Evolutionary conservation across 2,329 filamentous ascomycete genomes (phyloP).

Genomic region (Phaeosphaeria sp.): DNA sequence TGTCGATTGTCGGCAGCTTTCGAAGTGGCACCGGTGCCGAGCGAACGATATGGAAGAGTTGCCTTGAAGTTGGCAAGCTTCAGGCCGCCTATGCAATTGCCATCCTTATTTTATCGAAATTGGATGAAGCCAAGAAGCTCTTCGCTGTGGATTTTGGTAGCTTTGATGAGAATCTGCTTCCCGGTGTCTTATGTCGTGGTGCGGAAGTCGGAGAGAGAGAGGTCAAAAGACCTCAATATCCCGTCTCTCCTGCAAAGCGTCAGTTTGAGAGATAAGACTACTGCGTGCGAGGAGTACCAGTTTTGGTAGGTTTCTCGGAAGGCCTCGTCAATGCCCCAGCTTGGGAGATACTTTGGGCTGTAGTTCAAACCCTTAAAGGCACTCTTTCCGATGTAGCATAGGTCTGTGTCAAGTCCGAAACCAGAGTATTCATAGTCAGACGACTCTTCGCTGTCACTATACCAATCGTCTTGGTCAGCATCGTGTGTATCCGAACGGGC

Average conservation of each 20-base stretch:
- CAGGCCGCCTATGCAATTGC: conserved; percentile 5
- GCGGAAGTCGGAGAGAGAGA: neutral
- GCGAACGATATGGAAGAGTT: conserved; percentile 4
- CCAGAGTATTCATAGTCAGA: neutral
- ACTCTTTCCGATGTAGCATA: too few relatives aligned
- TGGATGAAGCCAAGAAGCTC: conserved; percentile 20
- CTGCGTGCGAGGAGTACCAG: neutral
- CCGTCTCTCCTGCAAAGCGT: neutral
- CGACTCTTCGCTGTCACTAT: neutral
- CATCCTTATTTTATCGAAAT: conserved; percentile 16
- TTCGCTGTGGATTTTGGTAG: too few relatives aligned
- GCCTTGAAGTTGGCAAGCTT: conserved; percentile 24
- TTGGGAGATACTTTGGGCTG: neutral
- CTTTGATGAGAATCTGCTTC: conserved; percentile 2
- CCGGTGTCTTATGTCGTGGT: conserved; percentile 1
- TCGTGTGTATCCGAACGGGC: neutral
- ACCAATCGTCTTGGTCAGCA: neutral
- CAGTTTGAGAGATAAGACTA: neutral
- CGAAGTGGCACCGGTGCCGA: conserved; percentile 18
- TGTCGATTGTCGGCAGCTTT: conserved; percentile 15
- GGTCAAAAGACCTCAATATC: neutral
- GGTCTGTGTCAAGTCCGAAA: neutral
- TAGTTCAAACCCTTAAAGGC: neutral
- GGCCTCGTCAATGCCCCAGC: neutral
- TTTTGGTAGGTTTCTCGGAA: neutral